Evolutionary conservation across 2,329 filamentous ascomycete genomes (phyloP).

Genomic region (Stachybotrys echinatus): DNA sequence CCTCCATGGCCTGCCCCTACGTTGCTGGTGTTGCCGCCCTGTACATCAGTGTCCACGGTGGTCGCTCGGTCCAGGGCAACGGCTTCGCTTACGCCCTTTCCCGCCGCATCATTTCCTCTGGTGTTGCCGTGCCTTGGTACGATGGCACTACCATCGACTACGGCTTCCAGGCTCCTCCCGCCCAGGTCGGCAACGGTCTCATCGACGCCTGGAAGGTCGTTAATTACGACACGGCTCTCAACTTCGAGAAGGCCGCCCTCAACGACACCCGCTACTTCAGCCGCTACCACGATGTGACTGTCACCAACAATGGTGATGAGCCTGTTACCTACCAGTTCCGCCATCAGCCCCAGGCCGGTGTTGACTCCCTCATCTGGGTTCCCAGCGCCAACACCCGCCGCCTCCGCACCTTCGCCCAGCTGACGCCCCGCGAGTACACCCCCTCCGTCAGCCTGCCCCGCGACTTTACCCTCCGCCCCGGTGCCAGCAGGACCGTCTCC

Average conservation of each 20-base stretch:
- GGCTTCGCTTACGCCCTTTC: constrained; percentile 20
- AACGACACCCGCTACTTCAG: constrained; percentile 37
- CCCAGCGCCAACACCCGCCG: neutral
- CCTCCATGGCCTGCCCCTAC: constrained; percentile 43
- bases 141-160: constrained; percentile 11
- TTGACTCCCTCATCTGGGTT: constrained; percentile 21
- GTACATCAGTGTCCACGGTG: constrained; percentile 25
- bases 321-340: constrained; percentile 27
- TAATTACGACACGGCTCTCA: constrained; percentile 30
- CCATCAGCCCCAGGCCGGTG: constrained; percentile 25
- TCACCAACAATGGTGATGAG: constrained; percentile 31
- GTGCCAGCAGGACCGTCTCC: neutral
- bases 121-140: constrained; percentile 16
- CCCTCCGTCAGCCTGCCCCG: constrained; percentile 9
- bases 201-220: constrained; percentile 40
- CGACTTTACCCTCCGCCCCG: neutral
- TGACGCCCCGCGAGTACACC: constrained; percentile 10
- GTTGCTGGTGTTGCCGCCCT: constrained; percentile 36
- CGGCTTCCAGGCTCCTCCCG: constrained; percentile 23
- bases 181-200: constrained; percentile 33
- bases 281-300: constrained; percentile 12
- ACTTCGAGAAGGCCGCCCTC: constrained; percentile 32
- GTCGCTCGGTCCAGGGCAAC: constrained; percentile 22
- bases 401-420: constrained; percentile 2
- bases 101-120: constrained; percentile 26